Evolutionary conservation across 2,329 filamentous ascomycete genomes (phyloP).

Genomic region (Trichoderma asperellum): DNA sequence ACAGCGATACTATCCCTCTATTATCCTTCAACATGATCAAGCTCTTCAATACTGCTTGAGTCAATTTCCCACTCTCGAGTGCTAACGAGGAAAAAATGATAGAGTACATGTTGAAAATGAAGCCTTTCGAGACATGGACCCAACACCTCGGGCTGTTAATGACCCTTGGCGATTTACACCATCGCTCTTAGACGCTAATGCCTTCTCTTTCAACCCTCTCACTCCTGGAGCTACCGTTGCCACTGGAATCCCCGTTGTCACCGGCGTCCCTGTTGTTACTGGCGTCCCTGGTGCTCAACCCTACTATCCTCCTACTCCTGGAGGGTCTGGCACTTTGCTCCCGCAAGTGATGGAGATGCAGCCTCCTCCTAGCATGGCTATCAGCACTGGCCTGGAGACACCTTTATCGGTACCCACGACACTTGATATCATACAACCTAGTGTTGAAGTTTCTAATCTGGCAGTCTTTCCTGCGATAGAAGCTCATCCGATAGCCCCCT

Average conservation of each 20-base stretch:
- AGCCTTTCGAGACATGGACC: conserved; percentile 70
- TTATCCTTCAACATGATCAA: not conserved
- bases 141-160: conserved; percentile 76
- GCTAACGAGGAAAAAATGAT: conserved; percentile 8
- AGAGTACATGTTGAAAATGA: conserved; percentile 38
- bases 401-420: conserved; percentile 79
- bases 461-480: conserved; percentile 66
- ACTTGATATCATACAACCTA: conserved; percentile 65
- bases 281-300: conserved; percentile 70
- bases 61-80: not conserved
- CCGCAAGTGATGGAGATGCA: conserved; percentile 83
- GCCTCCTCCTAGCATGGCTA: conserved; percentile 73
- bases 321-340: conserved; percentile 77
- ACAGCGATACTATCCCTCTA: not conserved
- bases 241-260: no score
- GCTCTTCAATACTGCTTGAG: not conserved
- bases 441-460: conserved; percentile 65
- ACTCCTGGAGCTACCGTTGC: conserved; percentile 61
- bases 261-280: conserved; percentile 58
- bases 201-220: conserved; percentile 78
- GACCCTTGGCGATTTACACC: conserved; percentile 89
- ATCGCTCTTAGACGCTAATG: conserved; percentile 83
- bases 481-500: conserved; percentile 65
- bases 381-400: conserved; percentile 77
- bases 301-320: conserved; percentile 87